A percentile compares a stretch with the other conserved stretches of the same genome.
These are phyloP conservation scores for Phlegmacium glaucopus DNA, from an alignment of 768 basidiomycete species.

Conservation along the genomic window DNA sequence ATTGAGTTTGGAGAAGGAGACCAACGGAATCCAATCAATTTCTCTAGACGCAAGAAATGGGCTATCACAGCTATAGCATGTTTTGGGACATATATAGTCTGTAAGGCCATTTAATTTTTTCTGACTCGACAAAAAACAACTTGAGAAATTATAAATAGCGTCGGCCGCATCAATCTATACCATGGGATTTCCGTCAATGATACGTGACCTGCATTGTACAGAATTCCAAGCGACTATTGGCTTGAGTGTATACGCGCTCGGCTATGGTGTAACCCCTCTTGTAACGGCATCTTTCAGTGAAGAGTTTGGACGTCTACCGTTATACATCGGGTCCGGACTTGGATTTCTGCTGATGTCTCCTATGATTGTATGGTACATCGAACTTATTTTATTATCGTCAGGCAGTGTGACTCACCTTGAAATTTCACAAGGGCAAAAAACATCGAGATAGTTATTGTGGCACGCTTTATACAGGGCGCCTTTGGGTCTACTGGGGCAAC, in stretches of 20 bases:
- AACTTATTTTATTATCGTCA: background rate
- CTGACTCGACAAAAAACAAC: background rate
- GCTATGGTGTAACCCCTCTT: constrained; percentile 59
- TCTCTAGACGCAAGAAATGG: constrained; percentile 38
- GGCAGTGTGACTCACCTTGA: constrained; percentile 1
- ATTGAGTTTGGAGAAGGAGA: constrained; percentile 24
- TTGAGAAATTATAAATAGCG: background rate
- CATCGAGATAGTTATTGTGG: constrained; percentile 62
- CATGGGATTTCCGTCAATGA: constrained; percentile 57
- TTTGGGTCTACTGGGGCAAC: constrained; percentile 70
- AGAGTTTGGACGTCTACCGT: constrained; percentile 59
- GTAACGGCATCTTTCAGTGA: constrained; percentile 67
- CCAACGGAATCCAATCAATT: constrained; percentile 31
- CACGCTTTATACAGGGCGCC: constrained; percentile 61
- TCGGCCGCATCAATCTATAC: constrained; percentile 49
- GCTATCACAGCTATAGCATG: constrained; percentile 43
- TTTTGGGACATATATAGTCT: constrained; percentile 41
- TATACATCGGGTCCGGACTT: constrained; percentile 49
- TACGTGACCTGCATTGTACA: constrained; percentile 39
- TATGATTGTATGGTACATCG: constrained; percentile 39
- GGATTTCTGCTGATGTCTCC: constrained; percentile 51
- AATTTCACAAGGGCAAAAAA: constrained; percentile 35
- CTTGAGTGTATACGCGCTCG: constrained; percentile 51
- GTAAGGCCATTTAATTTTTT: constrained; percentile 40
- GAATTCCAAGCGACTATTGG: constrained; percentile 43